Conservation (phyloP, 2,329 filamentous ascomycete species). For the Teratosphaeria viscida region DNA sequence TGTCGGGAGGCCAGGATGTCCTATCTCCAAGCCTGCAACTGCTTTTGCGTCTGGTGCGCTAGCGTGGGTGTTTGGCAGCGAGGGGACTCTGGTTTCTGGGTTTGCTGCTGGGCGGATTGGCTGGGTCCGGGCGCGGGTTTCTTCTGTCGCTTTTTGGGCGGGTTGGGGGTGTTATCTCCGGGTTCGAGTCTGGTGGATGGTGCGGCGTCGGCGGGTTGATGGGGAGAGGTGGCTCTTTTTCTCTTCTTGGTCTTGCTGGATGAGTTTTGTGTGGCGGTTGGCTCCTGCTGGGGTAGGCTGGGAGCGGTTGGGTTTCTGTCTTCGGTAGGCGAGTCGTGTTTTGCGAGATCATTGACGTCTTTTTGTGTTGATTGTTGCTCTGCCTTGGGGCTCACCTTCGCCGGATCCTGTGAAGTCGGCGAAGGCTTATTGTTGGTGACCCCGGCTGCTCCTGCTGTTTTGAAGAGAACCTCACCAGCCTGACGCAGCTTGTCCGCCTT, state of each 20-base stretch:
- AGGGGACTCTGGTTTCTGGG: not conserved
- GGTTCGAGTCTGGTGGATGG: not conserved
- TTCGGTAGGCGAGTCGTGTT: not conserved
- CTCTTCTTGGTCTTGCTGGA: not conserved
- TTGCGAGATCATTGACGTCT: not conserved
- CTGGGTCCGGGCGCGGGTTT: not conserved
- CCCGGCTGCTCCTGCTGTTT: not conserved
- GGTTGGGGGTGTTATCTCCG: not conserved
- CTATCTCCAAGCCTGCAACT: not conserved
- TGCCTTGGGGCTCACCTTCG: not conserved
- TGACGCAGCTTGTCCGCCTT: not conserved
- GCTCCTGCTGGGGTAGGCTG: not conserved
- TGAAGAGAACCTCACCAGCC: not conserved
- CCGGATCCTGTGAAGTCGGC: not conserved
- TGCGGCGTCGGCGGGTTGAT: not conserved
- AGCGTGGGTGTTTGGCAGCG: not conserved
- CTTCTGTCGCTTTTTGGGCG: not conserved
- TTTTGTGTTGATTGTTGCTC: not conserved
- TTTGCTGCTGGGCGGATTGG: not conserved
- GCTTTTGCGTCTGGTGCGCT: not conserved
- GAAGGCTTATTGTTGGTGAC: not conserved
- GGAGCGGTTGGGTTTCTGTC: not conserved
- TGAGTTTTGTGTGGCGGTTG: not conserved
- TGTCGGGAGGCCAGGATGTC: not conserved
- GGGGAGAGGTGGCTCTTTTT: not conserved